phyloP scores from a whole-genome alignment of 768 basidiomycete genomes.

The Butyriboletus loyo region DNA sequence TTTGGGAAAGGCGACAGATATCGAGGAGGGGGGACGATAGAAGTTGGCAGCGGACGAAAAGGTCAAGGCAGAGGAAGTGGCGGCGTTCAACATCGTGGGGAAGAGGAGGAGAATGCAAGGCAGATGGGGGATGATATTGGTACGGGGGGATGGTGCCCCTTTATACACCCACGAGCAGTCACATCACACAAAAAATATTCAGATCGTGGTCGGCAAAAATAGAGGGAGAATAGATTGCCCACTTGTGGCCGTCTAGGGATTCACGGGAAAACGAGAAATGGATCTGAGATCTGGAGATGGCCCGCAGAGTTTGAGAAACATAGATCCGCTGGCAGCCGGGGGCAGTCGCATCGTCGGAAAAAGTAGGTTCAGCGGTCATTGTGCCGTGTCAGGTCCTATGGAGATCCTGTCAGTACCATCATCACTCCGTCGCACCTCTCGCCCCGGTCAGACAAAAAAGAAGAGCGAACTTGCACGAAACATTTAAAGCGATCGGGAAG shows the following conservation, averaged over 20 bases:
- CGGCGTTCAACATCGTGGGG: slow-evolving; percentile 29
- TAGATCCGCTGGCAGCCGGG: slow-evolving; percentile 28
- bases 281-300: slow-evolving; percentile 33
- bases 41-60: slow-evolving; percentile 33
- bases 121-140: too few relatives aligned
- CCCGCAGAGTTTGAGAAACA: slow-evolving; percentile 28
- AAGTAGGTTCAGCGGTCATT: slow-evolving; percentile 18
- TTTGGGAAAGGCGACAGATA: slow-evolving; percentile 29
- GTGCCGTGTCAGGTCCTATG: neutral
- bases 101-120: slow-evolving; percentile 3
- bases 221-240: slow-evolving; percentile 33
- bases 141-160: slow-evolving; percentile 20
- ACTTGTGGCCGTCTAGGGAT: slow-evolving; percentile 30
- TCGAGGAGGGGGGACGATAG: slow-evolving; percentile 31
- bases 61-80: slow-evolving; percentile 29
- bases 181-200: slow-evolving; percentile 27
- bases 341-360: slow-evolving; percentile 22
- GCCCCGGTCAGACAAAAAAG: slow-evolving; percentile 15
- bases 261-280: slow-evolving; percentile 30
- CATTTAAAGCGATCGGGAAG: slow-evolving; percentile 20
- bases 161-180: slow-evolving; percentile 32
- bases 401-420: too few relatives aligned
- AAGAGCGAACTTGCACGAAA: slow-evolving; percentile 9
- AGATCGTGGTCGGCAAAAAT: slow-evolving; percentile 30
- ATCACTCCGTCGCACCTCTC: neutral